Percentiles rank a stretch among this genome's conserved stretches.
phyloP scores from a whole-genome alignment of 108 stramenopile genomes.

The Bacterosira constricta region DNA sequence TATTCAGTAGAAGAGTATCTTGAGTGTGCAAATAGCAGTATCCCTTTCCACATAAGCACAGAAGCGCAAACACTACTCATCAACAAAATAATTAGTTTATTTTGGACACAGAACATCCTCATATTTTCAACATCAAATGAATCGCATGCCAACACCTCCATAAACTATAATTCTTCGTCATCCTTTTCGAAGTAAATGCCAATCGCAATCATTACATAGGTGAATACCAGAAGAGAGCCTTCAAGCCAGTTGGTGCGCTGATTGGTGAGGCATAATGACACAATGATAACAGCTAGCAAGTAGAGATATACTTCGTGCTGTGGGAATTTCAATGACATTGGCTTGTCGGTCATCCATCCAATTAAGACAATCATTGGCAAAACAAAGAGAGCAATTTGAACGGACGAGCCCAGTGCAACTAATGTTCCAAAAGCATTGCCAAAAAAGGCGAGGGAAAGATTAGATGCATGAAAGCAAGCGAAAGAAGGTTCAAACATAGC shows the following conservation, averaged over 20 bases:
- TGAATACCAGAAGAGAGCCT: slow-evolving; percentile 84
- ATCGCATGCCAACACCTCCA: too few relatives aligned
- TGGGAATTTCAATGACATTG: slow-evolving; percentile 93
- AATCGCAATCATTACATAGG: slow-evolving; percentile 85
- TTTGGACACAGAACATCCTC: too few relatives aligned
- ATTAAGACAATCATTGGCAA: slow-evolving; percentile 87
- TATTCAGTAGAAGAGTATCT: too few relatives aligned
- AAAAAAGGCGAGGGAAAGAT: neutral
- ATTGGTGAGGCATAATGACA: slow-evolving; percentile 60
- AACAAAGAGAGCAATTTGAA: slow-evolving; percentile 91
- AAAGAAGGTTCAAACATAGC: neutral
- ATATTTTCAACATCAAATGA: too few relatives aligned
- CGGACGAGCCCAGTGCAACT: slow-evolving; percentile 88
- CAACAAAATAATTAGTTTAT: too few relatives aligned
- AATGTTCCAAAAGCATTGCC: slow-evolving; percentile 3
- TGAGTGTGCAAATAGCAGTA: too few relatives aligned
- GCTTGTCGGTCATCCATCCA: slow-evolving; percentile 77
- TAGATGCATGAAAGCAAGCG: neutral
- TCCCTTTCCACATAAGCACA: too few relatives aligned
- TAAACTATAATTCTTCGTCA: too few relatives aligned
- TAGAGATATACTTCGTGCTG: slow-evolving; percentile 83
- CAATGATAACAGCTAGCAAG: slow-evolving; percentile 74
- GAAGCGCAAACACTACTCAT: too few relatives aligned
- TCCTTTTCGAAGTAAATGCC: slow-evolving; percentile 88
- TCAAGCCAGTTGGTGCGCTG: slow-evolving; percentile 90